Conservation (phyloP, 345 rosid genomes). For the Kernera saxatilis region DNA sequence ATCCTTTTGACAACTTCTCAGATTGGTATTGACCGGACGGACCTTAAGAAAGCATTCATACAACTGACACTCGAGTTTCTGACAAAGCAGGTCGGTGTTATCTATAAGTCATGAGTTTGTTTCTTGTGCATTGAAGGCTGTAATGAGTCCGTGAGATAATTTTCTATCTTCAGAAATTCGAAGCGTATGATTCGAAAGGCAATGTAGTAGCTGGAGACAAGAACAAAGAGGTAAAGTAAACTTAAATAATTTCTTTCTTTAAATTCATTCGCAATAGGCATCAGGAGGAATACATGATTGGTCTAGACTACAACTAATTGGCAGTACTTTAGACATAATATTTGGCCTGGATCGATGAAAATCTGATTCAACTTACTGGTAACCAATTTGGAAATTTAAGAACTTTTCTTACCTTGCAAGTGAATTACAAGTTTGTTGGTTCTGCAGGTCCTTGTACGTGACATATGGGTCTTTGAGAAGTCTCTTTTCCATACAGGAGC, state of each 20-base stretch:
- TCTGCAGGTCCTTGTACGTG: constrained; percentile 76
- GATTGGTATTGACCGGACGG: constrained; percentile 80
- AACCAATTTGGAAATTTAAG: background rate
- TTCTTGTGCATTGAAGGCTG: background rate
- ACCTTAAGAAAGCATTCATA: constrained; percentile 60
- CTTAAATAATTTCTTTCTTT: background rate
- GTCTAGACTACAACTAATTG: background rate
- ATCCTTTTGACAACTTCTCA: constrained; percentile 31
- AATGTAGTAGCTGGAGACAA: constrained; percentile 72
- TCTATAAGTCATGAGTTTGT: background rate
- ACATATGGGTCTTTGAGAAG: constrained; percentile 95
- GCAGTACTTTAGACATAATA: background rate
- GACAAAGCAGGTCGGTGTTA: constrained; percentile 67
- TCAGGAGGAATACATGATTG: background rate
- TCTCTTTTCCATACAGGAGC: constrained; percentile 84
- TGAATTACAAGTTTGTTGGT: background rate
- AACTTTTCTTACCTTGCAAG: background rate
- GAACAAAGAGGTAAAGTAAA: constrained; percentile 61
- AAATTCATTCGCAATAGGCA: background rate
- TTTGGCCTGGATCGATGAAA: background rate
- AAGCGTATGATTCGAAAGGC: constrained; percentile 85
- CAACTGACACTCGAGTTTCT: constrained; percentile 87
- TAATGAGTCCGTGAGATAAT: constrained; percentile 1
- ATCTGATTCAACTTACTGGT: background rate
- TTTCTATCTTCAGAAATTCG: constrained; percentile 66